phyloP scores from a whole-genome alignment of 2,329 filamentous ascomycete species.

The Monilinia laxa region DNA sequence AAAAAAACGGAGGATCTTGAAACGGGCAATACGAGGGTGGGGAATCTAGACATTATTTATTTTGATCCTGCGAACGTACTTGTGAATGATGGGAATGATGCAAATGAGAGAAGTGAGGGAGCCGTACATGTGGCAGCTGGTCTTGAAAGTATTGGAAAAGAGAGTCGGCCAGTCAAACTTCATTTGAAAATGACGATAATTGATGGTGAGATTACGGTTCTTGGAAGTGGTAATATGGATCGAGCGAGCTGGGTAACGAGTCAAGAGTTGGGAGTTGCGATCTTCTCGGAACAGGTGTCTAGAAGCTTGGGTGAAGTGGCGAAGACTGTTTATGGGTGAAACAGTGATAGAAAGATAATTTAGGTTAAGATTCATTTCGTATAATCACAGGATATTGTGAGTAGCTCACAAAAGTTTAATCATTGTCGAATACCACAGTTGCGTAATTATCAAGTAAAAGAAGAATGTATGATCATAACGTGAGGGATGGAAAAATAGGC shows the following conservation, averaged over 20 bases:
- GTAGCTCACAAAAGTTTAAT: background rate
- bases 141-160: constrained; percentile 9
- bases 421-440: background rate
- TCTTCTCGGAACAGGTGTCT: constrained; percentile 47
- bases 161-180: constrained; percentile 63
- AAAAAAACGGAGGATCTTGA: constrained; percentile 9
- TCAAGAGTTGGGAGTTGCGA: constrained; percentile 72
- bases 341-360: background rate
- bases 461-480: background rate
- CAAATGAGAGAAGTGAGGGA: background rate
- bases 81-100: too few species aligned
- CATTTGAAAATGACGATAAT: constrained; percentile 78
- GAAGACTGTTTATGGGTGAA: constrained; percentile 21
- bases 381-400: background rate
- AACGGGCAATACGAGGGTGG: constrained; percentile 20
- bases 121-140: too few species aligned
- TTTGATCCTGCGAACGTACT: constrained; percentile 29
- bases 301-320: constrained; percentile 25
- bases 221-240: constrained; percentile 83
- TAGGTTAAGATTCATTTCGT: background rate
- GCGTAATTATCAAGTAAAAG: background rate
- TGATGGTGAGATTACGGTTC: constrained; percentile 63
- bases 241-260: constrained; percentile 84
- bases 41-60: constrained; percentile 35
- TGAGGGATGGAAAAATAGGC: background rate